Conservation (phyloP, 805 yeast genomes). For the Blastobotrys peoriensis region DNA sequence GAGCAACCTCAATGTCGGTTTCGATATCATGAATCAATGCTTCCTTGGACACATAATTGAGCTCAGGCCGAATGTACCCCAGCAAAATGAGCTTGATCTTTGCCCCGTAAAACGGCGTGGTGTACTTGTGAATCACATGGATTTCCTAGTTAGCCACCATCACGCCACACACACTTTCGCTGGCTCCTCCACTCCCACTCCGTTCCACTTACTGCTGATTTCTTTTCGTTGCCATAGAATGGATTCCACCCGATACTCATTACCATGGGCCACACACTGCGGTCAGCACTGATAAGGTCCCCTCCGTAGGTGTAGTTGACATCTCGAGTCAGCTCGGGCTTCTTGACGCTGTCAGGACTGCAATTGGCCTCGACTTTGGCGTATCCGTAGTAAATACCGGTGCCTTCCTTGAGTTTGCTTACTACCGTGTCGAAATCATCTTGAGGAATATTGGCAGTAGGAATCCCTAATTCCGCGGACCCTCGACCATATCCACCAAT, state of each 20-base stretch:
- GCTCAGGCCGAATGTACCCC: constrained; percentile 89
- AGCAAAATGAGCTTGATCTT: constrained; percentile 58
- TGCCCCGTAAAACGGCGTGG: constrained; percentile 72
- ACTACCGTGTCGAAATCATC: constrained; percentile 34
- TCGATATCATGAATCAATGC: constrained; percentile 81
- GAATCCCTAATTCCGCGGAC: constrained; percentile 85
- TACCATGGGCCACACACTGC: constrained; percentile 67
- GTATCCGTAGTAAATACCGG: constrained; percentile 93
- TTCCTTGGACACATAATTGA: constrained; percentile 76
- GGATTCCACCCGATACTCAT: constrained; percentile 97
- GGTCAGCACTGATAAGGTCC: constrained; percentile 39
- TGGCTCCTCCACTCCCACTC: not conserved
- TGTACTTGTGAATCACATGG: constrained; percentile 74
- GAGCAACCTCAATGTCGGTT: constrained; percentile 67
- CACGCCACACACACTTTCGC: not conserved
- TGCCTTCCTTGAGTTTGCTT: constrained; percentile 35
- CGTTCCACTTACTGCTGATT: constrained; percentile 48
- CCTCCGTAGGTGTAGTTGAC: constrained; percentile 61
- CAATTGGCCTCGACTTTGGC: constrained; percentile 33
- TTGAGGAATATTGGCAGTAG: constrained; percentile 86
- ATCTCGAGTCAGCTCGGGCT: constrained; percentile 15
- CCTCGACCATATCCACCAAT: constrained; percentile 94
- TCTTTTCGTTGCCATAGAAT: constrained; percentile 68
- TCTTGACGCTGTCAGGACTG: constrained; percentile 19
- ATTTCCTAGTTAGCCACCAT: constrained; percentile 40